Base-by-base conservation (phyloP, 768 basidiomycete species). In the Tremella mesenterica region DNA sequence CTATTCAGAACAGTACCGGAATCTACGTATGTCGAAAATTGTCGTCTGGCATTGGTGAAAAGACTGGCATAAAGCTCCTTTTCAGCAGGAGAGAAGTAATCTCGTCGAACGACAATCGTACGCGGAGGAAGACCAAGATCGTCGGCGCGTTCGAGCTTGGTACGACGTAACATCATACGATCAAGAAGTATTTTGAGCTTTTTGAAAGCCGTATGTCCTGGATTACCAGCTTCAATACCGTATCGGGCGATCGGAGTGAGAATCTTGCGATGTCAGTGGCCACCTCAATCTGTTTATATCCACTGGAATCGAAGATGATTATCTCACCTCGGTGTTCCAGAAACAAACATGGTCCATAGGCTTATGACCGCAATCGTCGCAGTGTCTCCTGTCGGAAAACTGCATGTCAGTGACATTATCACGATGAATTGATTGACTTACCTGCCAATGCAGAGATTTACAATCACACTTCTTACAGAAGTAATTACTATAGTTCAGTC, bases 61-160 rank as follows among this genome's bases (percentile, higher is more conserved):
- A 99, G 76, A 1, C 87, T 89, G 29, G 84, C 78, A 70, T 93
- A 95, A 3, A 96, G 76, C 64, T 99, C 95, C 70, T 91, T 96
- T 76, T 99, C 95, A 73, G 95, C 92, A 0, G 88, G 85, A 59
- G 88, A 91, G 77, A 97, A 97, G 73, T 85, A 86, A 71, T 97
- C 93, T 47, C 83, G 77, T 39, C 89, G 81, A 53, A 99, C 83
- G 44, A 87, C 78, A 20, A 99, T 86, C 0, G 84, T 91, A 33
- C 95, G 80, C 6, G 95, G 95, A 7, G 95, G 95, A 18, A 97
- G 75, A 5, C 90, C 95, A 21, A 99, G 81, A 70, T 99, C 95
- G 67, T 99, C 95, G 1, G 93, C 93, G 51, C 85, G 81, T 81
- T 99, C 87, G 41, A 96, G 77, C 84, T 96, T 75, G 26, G 74